Evolutionary conservation across 1,284 basidiomycete genomes (phyloP).

Genomic region (Cutaneotrichosporon sp.): DNA sequence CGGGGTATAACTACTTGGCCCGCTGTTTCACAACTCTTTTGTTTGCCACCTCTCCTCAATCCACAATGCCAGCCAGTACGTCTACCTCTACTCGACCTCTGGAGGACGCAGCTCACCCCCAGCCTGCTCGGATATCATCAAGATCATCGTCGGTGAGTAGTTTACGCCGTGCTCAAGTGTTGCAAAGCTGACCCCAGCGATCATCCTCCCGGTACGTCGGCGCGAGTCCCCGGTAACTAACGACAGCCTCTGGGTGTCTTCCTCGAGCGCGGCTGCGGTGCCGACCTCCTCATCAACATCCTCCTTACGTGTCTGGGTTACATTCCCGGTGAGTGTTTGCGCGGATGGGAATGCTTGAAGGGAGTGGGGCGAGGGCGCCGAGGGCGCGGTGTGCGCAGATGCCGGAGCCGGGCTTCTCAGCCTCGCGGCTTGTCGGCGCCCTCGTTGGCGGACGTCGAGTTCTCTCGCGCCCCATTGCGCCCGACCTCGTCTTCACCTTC

Average conservation of each 20-base stretch:
- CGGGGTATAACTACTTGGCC: too few species aligned
- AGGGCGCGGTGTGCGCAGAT: neutral
- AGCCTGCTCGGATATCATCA: constrained; percentile 42
- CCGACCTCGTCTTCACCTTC: too few species aligned
- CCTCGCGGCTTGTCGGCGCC: neutral
- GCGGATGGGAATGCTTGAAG: neutral
- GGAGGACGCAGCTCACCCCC: constrained; percentile 1
- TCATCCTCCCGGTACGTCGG: constrained; percentile 41
- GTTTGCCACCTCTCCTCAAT: constrained; percentile 5
- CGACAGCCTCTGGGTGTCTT: constrained; percentile 48
- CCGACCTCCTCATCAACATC: constrained; percentile 47
- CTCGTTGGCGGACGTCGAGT: too few species aligned
- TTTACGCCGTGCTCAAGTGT: too few species aligned
- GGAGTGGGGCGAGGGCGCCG: neutral
- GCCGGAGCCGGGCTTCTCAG: neutral
- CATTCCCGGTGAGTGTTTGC: constrained; percentile 37
- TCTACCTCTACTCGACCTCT: constrained; percentile 9
- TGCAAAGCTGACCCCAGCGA: constrained; percentile 20
- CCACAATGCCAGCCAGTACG: constrained; percentile 15
- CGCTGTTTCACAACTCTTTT: neutral
- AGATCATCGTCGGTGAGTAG: constrained; percentile 40
- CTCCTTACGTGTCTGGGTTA: constrained; percentile 48
- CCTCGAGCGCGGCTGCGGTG: constrained; percentile 49
- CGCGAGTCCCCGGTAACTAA: neutral
- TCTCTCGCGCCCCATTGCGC: too few species aligned